phyloP scores from a whole-genome alignment of 1,284 basidiomycete genomes.

The Cystobasidium slooffiae region DNA sequence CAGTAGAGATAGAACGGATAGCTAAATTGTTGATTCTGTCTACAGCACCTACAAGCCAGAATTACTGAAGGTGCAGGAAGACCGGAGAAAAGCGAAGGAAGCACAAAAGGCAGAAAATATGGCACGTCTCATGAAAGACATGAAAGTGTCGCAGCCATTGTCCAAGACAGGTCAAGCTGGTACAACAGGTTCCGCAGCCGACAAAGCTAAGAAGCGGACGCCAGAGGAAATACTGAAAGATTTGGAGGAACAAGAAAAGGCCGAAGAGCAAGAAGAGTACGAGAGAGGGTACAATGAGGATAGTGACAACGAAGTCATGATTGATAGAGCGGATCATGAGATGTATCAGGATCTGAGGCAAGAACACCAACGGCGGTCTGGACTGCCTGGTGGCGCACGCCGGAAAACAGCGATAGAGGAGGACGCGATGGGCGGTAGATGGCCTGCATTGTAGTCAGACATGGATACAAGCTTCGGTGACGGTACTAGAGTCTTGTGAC shows the following conservation, averaged over 20 bases:
- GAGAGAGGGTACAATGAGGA: constrained; percentile 61
- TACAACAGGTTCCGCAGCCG: constrained; percentile 61
- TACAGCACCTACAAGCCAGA: constrained; percentile 88
- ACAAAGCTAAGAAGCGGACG: constrained; percentile 59
- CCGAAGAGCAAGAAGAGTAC: constrained; percentile 64
- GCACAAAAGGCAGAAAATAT: constrained; percentile 66
- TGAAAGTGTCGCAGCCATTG: constrained; percentile 62
- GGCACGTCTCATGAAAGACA: constrained; percentile 81
- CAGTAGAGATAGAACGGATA: background rate
- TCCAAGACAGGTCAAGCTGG: background rate
- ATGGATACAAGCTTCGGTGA: background rate
- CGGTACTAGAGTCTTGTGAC: background rate
- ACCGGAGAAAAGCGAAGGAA: constrained; percentile 68
- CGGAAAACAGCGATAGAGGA: constrained; percentile 45
- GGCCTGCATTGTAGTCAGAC: constrained; percentile 41
- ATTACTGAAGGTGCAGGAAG: constrained; percentile 68
- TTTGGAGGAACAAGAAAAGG: constrained; percentile 64
- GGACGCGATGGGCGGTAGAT: constrained; percentile 45
- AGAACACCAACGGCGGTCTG: constrained; percentile 25
- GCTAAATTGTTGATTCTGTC: background rate
- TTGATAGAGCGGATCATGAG: constrained; percentile 53
- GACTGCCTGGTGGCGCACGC: constrained; percentile 41
- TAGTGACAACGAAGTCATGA: constrained; percentile 59
- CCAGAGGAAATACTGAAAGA: constrained; percentile 63
- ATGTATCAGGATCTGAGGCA: constrained; percentile 35